Conservation (phyloP, 306 rosid genomes). For the Corylus avellana region DNA sequence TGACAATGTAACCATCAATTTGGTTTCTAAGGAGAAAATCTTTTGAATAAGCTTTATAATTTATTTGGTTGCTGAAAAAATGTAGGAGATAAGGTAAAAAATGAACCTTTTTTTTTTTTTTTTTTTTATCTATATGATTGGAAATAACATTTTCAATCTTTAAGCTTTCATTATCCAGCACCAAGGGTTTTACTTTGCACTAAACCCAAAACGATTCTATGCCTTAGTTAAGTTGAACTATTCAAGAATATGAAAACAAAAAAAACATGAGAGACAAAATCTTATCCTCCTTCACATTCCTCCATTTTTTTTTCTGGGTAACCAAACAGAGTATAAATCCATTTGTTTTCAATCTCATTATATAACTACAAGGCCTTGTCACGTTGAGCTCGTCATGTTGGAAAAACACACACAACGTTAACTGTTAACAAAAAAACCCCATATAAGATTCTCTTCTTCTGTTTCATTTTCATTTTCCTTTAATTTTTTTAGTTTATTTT, state of each 20-base stretch:
- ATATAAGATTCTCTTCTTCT: no score
- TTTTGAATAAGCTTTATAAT: not conserved
- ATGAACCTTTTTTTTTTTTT: not conserved
- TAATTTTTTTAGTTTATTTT: not conserved
- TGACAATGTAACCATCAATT: not conserved
- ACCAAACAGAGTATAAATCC: not conserved
- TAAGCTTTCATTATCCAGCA: no score
- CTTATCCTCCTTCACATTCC: not conserved
- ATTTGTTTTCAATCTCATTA: not conserved
- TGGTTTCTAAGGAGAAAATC: not conserved
- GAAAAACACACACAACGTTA: not conserved
- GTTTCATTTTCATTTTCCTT: not conserved
- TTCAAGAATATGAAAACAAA: not conserved
- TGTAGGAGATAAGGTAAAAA: not conserved
- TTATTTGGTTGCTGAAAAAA: not conserved
- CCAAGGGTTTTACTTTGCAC: no score
- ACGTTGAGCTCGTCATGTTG: not conserved
- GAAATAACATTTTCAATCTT: not conserved
- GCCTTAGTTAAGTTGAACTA: not conserved
- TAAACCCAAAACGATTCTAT: not conserved
- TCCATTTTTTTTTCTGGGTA: not conserved
- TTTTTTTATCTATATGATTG: not conserved
- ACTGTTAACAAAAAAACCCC: no score
- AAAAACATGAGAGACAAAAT: not conserved
- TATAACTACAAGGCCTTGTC: not conserved